A percentile compares a stretch with the other conserved stretches of the same genome.
These are phyloP conservation scores for Tetraselmis chui DNA, from an alignment of 139 green algal species.

Conservation along the genomic window DNA sequence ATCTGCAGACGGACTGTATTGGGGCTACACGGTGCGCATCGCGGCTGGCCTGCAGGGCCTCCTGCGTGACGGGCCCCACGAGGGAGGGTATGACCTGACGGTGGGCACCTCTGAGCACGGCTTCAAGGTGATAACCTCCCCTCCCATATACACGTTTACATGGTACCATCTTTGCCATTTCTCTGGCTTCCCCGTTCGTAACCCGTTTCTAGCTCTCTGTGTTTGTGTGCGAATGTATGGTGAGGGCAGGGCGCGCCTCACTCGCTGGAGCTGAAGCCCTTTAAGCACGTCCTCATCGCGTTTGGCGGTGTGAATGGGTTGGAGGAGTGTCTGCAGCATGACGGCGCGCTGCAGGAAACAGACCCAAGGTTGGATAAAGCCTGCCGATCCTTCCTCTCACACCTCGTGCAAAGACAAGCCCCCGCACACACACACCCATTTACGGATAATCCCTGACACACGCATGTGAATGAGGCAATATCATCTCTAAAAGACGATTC, in stretches of 20 bases:
- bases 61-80: conserved; percentile 39
- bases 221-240: too few species aligned
- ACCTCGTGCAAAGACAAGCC: too few species aligned
- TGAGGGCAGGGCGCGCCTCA: background rate
- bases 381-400: too few species aligned
- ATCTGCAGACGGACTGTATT: conserved; percentile 63
- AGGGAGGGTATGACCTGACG: conserved; percentile 29
- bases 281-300: conserved; percentile 65
- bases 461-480: too few species aligned
- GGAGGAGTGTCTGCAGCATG: conserved; percentile 39
- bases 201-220: too few species aligned
- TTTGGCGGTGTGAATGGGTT: conserved; percentile 67
- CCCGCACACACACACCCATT: too few species aligned
- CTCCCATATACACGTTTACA: too few species aligned
- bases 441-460: too few species aligned
- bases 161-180: too few species aligned
- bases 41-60: conserved; percentile 48
- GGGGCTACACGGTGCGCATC: conserved; percentile 80
- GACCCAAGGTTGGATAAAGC: background rate
- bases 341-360: conserved; percentile 21
- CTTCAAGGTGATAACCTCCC: conserved; percentile 37
- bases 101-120: conserved; percentile 31
- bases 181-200: too few species aligned
- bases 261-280: conserved; percentile 48
- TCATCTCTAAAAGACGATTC: too few species aligned